Evolutionary conservation across 345 rosid genomes (phyloP), one percentile per base, ranked within the genome.

Genomic region (Limnanthes douglasii): DNA sequence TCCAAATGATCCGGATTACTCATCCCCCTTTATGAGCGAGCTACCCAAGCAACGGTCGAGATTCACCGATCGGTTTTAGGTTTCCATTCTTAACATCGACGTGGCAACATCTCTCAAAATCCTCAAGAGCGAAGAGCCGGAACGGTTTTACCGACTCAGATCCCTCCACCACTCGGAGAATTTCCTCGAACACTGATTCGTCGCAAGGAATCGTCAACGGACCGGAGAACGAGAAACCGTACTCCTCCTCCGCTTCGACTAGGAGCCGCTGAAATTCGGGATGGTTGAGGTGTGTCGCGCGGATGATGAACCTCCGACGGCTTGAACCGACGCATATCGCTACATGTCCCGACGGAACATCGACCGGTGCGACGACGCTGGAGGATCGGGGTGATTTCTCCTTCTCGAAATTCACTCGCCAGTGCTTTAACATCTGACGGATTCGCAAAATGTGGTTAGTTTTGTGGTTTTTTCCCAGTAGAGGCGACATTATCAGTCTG

Each of bases 311-410:
- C 54, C 94, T 56, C 39, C 52, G 60, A 20, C 54, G 47, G 16
- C 62, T 59, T 31, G 21, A 39, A 1, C 95, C 98, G 1, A 84
- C 95, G 46, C 65, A 45, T 24, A 90, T 60, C 0, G 98, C 95
- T 18, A 90, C 67, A 70, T 90, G 94, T 0, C 98, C 95, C 0
- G 69, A 60, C 0, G 98, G 95, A 0, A 90, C 92, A 14, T 70
- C 86, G 4, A 75, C 21, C 4, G 83, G 76, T 1, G 73, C 22
- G 1, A 8, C 36, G 19, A 9, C 9, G 60, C 24, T 5, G 64
- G 59, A 1, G 60, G 39, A n/a, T 41, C 53, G 49, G 23, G 31
- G 17, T 21, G 70, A 56, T 2, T 94, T 78, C 60, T 77, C 73
- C 46, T 39, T 53, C 8, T n/a, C n/a, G n/a, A n/a, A n/a, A n/a